Base-by-base conservation (phyloP, 2,329 filamentous ascomycete genomes). In the Gnomoniopsis smithogilvyi region DNA sequence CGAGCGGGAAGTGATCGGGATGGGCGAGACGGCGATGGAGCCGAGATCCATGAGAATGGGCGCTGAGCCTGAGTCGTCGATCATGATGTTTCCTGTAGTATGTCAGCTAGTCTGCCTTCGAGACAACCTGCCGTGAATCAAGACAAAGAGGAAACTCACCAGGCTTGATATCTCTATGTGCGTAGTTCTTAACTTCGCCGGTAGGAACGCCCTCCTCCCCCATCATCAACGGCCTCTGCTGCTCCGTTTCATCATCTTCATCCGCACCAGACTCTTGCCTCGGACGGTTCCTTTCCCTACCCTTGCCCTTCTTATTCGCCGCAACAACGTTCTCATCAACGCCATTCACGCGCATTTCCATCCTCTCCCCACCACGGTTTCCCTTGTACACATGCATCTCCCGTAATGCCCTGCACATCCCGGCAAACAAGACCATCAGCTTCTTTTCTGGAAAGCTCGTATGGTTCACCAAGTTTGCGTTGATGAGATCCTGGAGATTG, bases 11-110 rank as follows among this genome's bases (percentile, higher is more conserved):
- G 94, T 96, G 66, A 98, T 94, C 26, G 91, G 85, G 59, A 92
- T 91, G 1, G 95, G 95, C 2, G 91, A 92, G 19, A 90, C 90
- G 45, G 92, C 89, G 58, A 99, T 81, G 59, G 92, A 97, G 64
- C 95, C 95, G 24, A 99, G 86, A 72, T 99, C 95, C 95, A 99
- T 99, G 38, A 99, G 84, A 67, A 99, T 95, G 2, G 95, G 94
- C 33, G 87, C 88, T 61, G 87, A 84, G 66, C 95, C 95, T 67
- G 92, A 87, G 72, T 98, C 94, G 65, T 91, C 89, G 66, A 99
- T 96, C 95, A 99, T 99, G 70, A 99, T 96, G 76, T 99, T 99
- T 60, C 92, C 84, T 86, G 60, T 15, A 11, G 33, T 17, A n/a
- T 26, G 50, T 38, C n/a, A 17, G n/a, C 15, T 54, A 19, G 33